Base-by-base conservation (phyloP, 345 rosid genomes). In the Salix exigua region DNA sequence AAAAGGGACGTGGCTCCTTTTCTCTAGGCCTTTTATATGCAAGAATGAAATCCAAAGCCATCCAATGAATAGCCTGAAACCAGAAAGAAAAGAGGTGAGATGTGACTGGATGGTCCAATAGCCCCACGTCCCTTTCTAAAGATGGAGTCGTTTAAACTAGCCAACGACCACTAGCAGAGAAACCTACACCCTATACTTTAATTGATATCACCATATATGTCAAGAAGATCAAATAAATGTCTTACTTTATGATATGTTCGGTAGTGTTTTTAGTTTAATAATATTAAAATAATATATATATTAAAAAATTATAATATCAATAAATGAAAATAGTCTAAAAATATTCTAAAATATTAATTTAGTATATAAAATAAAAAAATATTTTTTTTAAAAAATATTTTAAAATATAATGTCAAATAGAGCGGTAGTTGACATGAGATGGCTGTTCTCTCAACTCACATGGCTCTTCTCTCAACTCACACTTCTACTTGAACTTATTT, bases 71-170 rank as follows among this genome's bases (percentile, higher is more conserved):
- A 6, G 48, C 23, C 28, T 1, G 9, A 6, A 10, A 50, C 16
- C 8, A 5, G 4, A 12, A 61, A n/a, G 4, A 35, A 1, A 37
- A 68, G 26, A 77, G 63, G 71, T 64, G 11, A 18, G 75, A 50
- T 71, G 80, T 68, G 35, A 60, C 40, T 58, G 66, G 7, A 2
- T 63, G 55, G 66, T 35, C 66, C 37, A 23, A 51, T 67, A 67
- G 65, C 25, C 37, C 53, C 37, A 75, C 37, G 37, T 19, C n/a
- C 9, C 19, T 48, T 30, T 61, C n/a, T 44, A 37, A n/a, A 30
- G 65, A 48, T 66, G 33, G 77, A 58, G 19, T 48, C 2, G 70
- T 64, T 65, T 64, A 44, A 64, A 44, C 44, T 38, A 63, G 19
- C 61, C 51, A 73, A 42, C 68, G 4, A 38, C 55, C 46, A 35